Percentiles rank a stretch among this genome's conserved stretches.
Conservation (phyloP, 257 asterid species). For the Gynochthodes officinalis region DNA sequence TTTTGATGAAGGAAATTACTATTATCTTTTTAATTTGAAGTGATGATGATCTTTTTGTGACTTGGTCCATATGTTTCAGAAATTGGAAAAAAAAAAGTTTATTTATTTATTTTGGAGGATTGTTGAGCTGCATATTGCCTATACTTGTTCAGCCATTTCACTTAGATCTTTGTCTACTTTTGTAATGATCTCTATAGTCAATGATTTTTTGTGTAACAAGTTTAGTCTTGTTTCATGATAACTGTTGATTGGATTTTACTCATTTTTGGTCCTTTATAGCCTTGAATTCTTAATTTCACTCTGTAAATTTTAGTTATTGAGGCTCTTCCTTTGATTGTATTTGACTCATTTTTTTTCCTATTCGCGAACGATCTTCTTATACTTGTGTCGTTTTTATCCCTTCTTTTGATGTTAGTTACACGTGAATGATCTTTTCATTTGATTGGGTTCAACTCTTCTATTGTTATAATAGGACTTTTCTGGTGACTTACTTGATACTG, state of each 20-base stretch:
- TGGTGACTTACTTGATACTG: slow-evolving; percentile 16
- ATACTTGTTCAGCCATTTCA: neutral
- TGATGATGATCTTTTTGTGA: neutral
- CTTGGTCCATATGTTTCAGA: neutral
- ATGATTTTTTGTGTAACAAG: neutral
- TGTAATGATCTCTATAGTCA: neutral
- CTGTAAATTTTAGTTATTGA: neutral
- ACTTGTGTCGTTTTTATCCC: neutral
- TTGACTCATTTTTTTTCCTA: neutral
- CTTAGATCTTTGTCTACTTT: no score
- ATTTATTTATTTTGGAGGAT: neutral
- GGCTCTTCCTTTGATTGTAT: neutral
- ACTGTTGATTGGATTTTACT: neutral
- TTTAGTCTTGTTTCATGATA: neutral
- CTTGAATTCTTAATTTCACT: neutral
- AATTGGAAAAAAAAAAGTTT: no score
- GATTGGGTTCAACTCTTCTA: no score
- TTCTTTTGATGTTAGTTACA: neutral
- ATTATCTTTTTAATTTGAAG: no score
- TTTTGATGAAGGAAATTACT: no score
- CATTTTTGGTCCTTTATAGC: neutral
- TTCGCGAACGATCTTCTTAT: neutral
- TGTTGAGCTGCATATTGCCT: neutral
- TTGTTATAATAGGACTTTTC: neutral
- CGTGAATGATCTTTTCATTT: neutral